Percentiles rank a stretch among this genome's conserved stretches.
These are phyloP conservation scores for Blastobotrys illinoisensis DNA, from an alignment of 1,139 yeast genomes.

Conservation along the genomic window DNA sequence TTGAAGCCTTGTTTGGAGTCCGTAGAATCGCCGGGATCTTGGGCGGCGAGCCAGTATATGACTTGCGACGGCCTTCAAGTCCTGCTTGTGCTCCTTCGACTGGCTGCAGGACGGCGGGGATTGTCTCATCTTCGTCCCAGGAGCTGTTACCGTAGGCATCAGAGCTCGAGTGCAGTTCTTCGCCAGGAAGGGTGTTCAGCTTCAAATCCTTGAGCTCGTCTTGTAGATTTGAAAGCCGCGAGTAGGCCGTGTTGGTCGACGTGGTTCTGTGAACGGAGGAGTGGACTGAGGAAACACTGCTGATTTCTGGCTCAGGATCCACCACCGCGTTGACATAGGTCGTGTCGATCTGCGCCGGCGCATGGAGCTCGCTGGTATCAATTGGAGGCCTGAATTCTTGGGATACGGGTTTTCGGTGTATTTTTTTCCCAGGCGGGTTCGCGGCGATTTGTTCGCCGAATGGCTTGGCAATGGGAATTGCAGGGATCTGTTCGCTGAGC, in stretches of 20 bases:
- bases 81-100: background rate
- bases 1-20: background rate
- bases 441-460: background rate
- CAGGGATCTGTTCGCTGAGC: background rate
- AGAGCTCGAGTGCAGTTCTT: background rate
- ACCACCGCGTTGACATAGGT: constrained; percentile 9
- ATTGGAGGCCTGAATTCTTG: background rate
- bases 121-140: constrained; percentile 10
- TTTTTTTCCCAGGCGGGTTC: background rate
- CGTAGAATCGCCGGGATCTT: background rate
- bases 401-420: background rate
- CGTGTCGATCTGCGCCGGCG: constrained; percentile 5
- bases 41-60: background rate
- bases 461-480: background rate
- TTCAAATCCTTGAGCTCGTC: background rate
- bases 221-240: constrained; percentile 12
- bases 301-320: constrained; percentile 9
- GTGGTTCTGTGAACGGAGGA: constrained; percentile 13
- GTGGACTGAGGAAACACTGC: constrained; percentile 5
- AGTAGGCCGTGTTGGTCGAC: constrained; percentile 15
- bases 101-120: constrained; percentile 4
- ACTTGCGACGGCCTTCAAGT: background rate
- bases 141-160: background rate
- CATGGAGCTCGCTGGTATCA: constrained; percentile 6
- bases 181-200: background rate